Evolutionary conservation across 2,329 filamentous ascomycete genomes (phyloP).

Genomic region (Aspergillus ruber): DNA sequence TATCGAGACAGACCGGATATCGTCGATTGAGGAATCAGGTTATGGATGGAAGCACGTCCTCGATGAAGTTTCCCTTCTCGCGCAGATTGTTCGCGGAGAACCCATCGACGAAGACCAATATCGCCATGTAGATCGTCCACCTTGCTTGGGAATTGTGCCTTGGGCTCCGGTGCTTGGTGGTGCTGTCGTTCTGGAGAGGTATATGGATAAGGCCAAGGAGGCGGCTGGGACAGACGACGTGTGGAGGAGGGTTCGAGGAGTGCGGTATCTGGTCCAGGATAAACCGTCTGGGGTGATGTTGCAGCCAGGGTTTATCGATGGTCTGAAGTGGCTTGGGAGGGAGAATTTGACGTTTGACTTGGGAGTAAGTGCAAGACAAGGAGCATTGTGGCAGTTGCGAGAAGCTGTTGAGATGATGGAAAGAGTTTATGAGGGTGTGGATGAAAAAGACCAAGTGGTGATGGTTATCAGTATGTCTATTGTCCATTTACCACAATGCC

Average conservation of each 20-base stretch:
- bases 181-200: constrained; percentile 53
- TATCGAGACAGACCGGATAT: constrained; percentile 72
- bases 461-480: constrained; percentile 57
- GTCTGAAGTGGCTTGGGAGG: constrained; percentile 58
- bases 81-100: constrained; percentile 57
- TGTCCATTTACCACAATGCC: background rate
- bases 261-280: constrained; percentile 77
- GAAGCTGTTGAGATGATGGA: constrained; percentile 66
- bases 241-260: constrained; percentile 67
- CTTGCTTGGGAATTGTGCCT: constrained; percentile 66
- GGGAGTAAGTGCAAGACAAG: constrained; percentile 72
- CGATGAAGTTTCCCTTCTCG: constrained; percentile 64
- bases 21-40: constrained; percentile 47
- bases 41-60: constrained; percentile 62
- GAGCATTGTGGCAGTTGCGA: constrained; percentile 66
- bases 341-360: constrained; percentile 70
- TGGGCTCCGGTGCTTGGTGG: constrained; percentile 80
- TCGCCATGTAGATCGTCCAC: constrained; percentile 41
- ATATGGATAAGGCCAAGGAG: constrained; percentile 57
- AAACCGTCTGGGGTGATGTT: constrained; percentile 63
- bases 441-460: constrained; percentile 47
- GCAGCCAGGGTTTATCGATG: constrained; percentile 56
- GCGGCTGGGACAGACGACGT: constrained; percentile 50
- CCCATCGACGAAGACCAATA: constrained; percentile 56
- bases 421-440: constrained; percentile 56